Base-by-base conservation (phyloP, 2,329 filamentous ascomycete species). In the Rutstroemia sp. region DNA sequence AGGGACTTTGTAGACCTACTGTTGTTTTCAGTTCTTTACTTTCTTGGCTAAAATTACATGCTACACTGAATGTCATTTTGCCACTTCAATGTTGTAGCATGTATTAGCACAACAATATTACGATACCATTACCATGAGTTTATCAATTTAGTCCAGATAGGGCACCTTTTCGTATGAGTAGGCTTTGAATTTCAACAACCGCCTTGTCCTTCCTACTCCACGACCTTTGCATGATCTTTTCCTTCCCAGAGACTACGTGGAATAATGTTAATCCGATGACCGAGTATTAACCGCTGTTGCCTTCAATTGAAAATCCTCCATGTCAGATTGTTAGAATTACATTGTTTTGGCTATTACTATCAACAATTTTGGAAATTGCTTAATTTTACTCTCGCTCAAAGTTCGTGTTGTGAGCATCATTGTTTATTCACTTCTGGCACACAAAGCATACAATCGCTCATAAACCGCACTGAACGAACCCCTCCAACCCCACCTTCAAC, bases 1-100 rank as follows among this genome's bases (percentile, higher is more conserved):
- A 27, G 50, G 23, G 38, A 25, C 12, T 49, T 39, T 38, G 25
- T 38, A 18, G 39, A 46, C 30, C 30, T 34, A 47, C 38, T 52
- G 58, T 42, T 27, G 39, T 47, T 52, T 48, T 23, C n/a, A 4
- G 4, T n/a, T 41, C 34, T 16, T 23, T 10, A 12, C 19, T 34
- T 34, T 53, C 42, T 54, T 38, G 42, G 42, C 51, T 54, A 48
- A 54, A 52, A 27, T 16, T 34, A 34, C 25, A 27, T 27, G 9
- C 12, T 54, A 38, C 16, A 41, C 16, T 47, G 51, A n/a, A 47
- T 38, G 19, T 27, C 19, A 37, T 38, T 14, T 10, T 18, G 27
- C 4, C 18, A 18, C 45, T 38, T 44, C 41, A n/a, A 5, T 53
- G 14, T 53, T 25, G 25, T 46, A 19, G 19, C 12, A 18, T 4